phyloP scores from a whole-genome alignment of 2,329 filamentous ascomycete species.

The Neobulgaria alba region DNA sequence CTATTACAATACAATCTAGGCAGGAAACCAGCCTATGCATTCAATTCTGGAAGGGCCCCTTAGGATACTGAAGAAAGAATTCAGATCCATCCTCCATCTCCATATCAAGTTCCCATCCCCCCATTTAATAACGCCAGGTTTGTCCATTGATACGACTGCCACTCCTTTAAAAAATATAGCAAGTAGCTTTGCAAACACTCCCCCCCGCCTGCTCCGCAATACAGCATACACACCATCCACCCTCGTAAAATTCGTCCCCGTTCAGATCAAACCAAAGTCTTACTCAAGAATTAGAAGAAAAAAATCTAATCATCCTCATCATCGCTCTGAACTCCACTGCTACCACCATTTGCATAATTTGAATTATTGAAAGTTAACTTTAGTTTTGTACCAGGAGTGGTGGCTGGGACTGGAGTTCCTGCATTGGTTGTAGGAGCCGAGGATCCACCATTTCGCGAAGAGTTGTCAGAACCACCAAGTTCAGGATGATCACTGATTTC shows the following conservation, averaged over 20 bases:
- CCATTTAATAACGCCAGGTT: conserved; percentile 5
- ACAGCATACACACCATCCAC: conserved; percentile 9
- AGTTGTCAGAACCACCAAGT: conserved; percentile 43
- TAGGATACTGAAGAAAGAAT: not conserved
- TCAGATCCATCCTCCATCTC: conserved; percentile 2
- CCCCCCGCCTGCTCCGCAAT: no score
- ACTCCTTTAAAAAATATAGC: not conserved
- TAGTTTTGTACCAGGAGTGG: conserved; percentile 43
- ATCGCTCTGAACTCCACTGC: conserved; percentile 41
- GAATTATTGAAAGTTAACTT: conserved; percentile 52
- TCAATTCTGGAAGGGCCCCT: conserved; percentile 2
- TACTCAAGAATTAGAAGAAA: conserved; percentile 3
- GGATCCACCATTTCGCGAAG: conserved; percentile 27
- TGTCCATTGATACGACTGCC: not conserved
- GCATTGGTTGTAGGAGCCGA: conserved; percentile 46
- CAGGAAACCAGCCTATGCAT: conserved; percentile 5
- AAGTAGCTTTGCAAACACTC: not conserved
- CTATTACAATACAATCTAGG: conserved; percentile 30
- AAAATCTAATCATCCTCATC: conserved; percentile 35
- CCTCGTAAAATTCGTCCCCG: conserved; percentile 7
- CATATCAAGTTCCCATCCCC: conserved; percentile 6
- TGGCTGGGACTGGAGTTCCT: conserved; percentile 54
- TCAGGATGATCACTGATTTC: conserved; percentile 46
- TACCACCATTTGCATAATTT: conserved; percentile 32
- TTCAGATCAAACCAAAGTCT: not conserved